Evolutionary conservation across 257 asterid species (phyloP).

Genomic region (Cordia subcordata): DNA sequence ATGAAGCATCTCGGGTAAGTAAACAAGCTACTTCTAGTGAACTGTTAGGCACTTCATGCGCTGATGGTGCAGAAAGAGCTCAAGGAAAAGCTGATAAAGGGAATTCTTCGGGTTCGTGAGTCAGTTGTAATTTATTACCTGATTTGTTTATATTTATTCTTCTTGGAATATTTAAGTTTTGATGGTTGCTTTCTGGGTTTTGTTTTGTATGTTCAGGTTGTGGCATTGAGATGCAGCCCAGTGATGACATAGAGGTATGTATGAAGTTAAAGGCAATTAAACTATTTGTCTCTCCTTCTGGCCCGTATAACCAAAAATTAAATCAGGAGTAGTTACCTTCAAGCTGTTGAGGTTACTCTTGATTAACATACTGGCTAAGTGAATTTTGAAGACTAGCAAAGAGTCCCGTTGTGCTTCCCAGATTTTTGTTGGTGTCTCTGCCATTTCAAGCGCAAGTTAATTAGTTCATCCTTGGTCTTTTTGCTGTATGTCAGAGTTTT

Average conservation of each 20-base stretch:
- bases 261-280: conserved; percentile 9
- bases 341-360: too few relatives aligned
- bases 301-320: too few relatives aligned
- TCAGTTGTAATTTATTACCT: conserved; percentile 3
- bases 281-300: neutral
- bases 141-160: neutral
- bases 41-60: conserved; percentile 27
- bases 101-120: conserved; percentile 33
- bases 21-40: conserved; percentile 36
- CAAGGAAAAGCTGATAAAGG: conserved; percentile 21
- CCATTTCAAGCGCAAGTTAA: too few relatives aligned
- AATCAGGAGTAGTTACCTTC: too few relatives aligned
- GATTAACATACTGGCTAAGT: too few relatives aligned
- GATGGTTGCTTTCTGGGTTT: neutral
- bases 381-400: too few relatives aligned
- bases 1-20: conserved; percentile 30
- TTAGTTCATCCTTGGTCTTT: too few relatives aligned
- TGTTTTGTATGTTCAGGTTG: conserved; percentile 6
- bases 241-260: conserved; percentile 53
- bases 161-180: too few relatives aligned
- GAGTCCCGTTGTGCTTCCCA: too few relatives aligned
- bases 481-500: too few relatives aligned
- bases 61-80: conserved; percentile 28
- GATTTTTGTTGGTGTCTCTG: too few relatives aligned
- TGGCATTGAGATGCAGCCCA: conserved; percentile 27